These are phyloP conservation scores for Dictyostelium discoideum DNA, from an alignment of 78 protist species.

Conservation along the genomic window DNA sequence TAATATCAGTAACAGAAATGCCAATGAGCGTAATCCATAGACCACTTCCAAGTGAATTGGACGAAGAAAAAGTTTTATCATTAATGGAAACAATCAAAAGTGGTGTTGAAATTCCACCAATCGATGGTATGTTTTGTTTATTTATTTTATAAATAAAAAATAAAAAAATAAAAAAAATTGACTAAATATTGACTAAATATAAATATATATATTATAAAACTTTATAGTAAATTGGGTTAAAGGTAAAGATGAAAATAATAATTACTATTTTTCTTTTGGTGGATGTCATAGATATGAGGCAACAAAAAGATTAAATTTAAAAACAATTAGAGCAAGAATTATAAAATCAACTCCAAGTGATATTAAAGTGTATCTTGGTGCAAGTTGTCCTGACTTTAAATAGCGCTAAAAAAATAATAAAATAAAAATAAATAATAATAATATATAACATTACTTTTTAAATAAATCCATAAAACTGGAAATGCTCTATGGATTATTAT, in stretches of 20 bases:
- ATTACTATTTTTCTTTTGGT: constrained; percentile 65
- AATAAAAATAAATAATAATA: background rate
- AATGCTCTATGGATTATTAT: too few species aligned
- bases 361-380: constrained; percentile 47
- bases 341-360: constrained; percentile 33
- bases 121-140: constrained; percentile 30
- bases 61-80: constrained; percentile 48
- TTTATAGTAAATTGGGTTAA: constrained; percentile 4
- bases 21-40: constrained; percentile 65
- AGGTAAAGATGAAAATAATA: constrained; percentile 36
- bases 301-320: constrained; percentile 24
- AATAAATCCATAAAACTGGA: background rate
- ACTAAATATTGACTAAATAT: too few species aligned
- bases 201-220: background rate
- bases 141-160: background rate
- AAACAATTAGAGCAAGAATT: constrained; percentile 47
- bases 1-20: constrained; percentile 37
- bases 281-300: constrained; percentile 77
- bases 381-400: constrained; percentile 57
- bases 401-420: background rate
- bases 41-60: constrained; percentile 39
- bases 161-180: background rate
- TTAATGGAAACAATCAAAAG: constrained; percentile 48
- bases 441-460: background rate
- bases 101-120: constrained; percentile 29